These are phyloP conservation scores for Candida stauntonica DNA, from an alignment of 805 yeast species.

Conservation along the genomic window DNA sequence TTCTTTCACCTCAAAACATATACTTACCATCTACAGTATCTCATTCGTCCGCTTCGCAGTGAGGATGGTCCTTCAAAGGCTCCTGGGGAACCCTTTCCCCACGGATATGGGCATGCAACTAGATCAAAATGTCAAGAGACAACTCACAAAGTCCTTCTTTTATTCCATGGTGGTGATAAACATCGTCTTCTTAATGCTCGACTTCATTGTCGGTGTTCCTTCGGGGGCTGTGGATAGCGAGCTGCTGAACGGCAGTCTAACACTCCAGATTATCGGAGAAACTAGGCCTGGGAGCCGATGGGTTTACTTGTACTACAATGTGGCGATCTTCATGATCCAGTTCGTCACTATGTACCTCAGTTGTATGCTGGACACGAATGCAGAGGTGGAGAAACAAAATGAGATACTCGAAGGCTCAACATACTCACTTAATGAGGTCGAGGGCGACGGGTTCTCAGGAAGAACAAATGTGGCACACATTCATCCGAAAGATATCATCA, in stretches of 20 bases:
- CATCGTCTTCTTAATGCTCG: constrained; percentile 28
- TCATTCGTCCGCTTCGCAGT: constrained; percentile 27
- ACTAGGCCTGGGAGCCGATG: constrained; percentile 26
- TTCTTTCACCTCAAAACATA: no score
- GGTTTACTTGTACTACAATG: constrained; percentile 29
- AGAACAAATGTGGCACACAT: constrained; percentile 33
- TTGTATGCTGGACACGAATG: constrained; percentile 29
- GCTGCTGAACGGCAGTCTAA: constrained; percentile 33
- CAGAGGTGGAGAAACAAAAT: constrained; percentile 26
- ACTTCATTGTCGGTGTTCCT: constrained; percentile 33
- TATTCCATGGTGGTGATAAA: constrained; percentile 25
- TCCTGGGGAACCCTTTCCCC: constrained; percentile 40
- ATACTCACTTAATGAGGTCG: constrained; percentile 16
- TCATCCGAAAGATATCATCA: constrained; percentile 29
- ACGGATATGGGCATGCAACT: constrained; percentile 21
- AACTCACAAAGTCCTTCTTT: constrained; percentile 30
- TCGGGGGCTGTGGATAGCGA: background rate
- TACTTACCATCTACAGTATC: no score
- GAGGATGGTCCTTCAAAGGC: constrained; percentile 35
- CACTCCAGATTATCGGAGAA: constrained; percentile 47
- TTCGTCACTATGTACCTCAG: constrained; percentile 28
- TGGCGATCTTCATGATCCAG: constrained; percentile 29
- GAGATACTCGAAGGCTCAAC: constrained; percentile 26
- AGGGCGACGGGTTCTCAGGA: constrained; percentile 45
- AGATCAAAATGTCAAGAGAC: constrained; percentile 18